Base-by-base conservation (phyloP, 1,284 basidiomycete genomes). In the Pyrrhoderma noxium region DNA sequence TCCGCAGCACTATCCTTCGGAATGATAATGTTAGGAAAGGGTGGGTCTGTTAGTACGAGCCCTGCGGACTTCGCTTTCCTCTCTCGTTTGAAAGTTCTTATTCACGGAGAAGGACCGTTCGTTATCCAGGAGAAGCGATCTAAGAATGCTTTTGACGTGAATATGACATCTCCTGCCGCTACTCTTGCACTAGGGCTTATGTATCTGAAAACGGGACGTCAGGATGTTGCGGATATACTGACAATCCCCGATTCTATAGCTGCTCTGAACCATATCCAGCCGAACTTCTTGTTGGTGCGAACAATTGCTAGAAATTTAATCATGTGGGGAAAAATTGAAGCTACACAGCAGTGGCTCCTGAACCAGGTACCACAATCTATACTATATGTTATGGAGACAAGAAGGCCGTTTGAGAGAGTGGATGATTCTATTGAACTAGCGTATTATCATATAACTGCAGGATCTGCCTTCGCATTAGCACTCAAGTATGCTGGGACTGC, bases 401-500 rank as follows among this genome's bases (percentile, higher is more conserved):
- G 75, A 18, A 64, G 71, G 35, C 73, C 69, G 40, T 73, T 74
- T 36, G 76, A 77, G 59, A 61, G 64, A 1, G 69, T 83, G 13
- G 88, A 92, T 55, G 87, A 93, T 55, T 76, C 87, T 8, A 76
- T 84, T 52, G 90, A 94, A 61, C 66, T 94, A 51, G 91, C 90
- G 0, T 90, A 93, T 65, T 89, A 89, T 67, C 89, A 93, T 63
- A 87, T 96, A 57, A 68, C 93, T 23, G 82, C 93, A 1, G 95
- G 92, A 1, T 88, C 87, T 38, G 94, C 92, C 67, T 93, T 99
- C 57, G 91, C 84, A 0, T 77, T 99, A 31, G 93, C 86, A 5
- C 71, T 99, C 56, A 97, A 95, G 65, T 96, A 83, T 62, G 95
- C 96, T 1, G 94, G 96, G 7, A 93, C 90, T 0, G 92, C 92